Evolutionary conservation across 2,329 filamentous ascomycete species (phyloP).

Genomic region (Colletotrichum musicola): DNA sequence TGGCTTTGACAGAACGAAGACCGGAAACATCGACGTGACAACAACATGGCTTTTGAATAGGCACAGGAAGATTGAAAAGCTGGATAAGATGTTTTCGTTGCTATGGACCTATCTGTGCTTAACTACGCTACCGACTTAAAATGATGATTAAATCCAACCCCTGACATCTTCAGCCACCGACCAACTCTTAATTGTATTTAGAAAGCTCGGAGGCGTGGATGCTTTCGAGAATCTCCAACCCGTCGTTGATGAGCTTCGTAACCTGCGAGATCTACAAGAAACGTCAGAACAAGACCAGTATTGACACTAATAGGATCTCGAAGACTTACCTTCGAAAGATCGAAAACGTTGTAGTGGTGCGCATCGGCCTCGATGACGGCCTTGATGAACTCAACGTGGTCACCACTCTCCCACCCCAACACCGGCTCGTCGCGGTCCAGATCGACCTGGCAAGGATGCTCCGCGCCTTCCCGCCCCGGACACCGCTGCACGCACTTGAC

Average conservation of each 20-base stretch:
- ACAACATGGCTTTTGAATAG: too few species aligned
- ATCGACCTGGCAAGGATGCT: conserved; percentile 43
- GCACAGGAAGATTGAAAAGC: too few species aligned
- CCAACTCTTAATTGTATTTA: not conserved
- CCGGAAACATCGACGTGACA: too few species aligned
- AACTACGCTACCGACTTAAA: too few species aligned
- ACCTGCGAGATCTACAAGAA: conserved; percentile 5
- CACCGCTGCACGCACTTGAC: conserved; percentile 41
- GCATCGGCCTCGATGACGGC: conserved; percentile 45
- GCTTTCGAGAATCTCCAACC: conserved; percentile 10
- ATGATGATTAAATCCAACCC: too few species aligned
- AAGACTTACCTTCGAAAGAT: conserved; percentile 22
- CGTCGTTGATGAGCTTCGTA: conserved; percentile 7
- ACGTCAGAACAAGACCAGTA: too few species aligned
- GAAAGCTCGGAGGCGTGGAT: not conserved
- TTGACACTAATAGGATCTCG: too few species aligned
- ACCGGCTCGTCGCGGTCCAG: conserved; percentile 43
- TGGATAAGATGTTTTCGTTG: too few species aligned
- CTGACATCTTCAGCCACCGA: too few species aligned
- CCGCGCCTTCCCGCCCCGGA: conserved; percentile 22
- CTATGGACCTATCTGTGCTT: too few species aligned
- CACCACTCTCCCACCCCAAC: conserved; percentile 45
- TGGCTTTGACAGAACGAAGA: too few species aligned
- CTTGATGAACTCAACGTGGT: conserved; percentile 45
- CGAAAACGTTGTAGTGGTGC: conserved; percentile 46